Evolutionary conservation across 306 rosid species (phyloP), one percentile per base, ranked within the genome.

Genomic region (Cicer bijugum): DNA sequence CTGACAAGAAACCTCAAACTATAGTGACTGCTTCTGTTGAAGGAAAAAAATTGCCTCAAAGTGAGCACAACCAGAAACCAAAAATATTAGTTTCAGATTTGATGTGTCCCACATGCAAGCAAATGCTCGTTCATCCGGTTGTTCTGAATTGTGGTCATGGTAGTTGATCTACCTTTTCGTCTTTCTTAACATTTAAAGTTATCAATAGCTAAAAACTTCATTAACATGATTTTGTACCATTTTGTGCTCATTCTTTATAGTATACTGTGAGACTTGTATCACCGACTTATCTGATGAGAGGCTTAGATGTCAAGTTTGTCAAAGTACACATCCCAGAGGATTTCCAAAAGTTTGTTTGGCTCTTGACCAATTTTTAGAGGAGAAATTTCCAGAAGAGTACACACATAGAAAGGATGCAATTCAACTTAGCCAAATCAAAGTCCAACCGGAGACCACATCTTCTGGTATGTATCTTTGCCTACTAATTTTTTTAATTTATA

Each of bases 71-170:
- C 42, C 75, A 75, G 53, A 78, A 75, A 51, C 66, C 67, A 63
- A 71, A 40, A 71, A 65, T 90, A 72, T 75, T 82, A 64, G 78
- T 87, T 71, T 81, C 79, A 47, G 96, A 93, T 81, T 87, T 86
- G 61, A 69, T 76, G 57, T 93, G 97, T 80, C 68, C 55, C 39
- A 77, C 59, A 11, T 93, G 98, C 97, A 85, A 86, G 57, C 84
- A 83, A 60, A 76, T 93, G 68, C 77, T 89, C 12, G 77, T 85
- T 80, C 84, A 40, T 73, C 98, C 98, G 33, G 80, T 86, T 58
- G 97, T 81, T 87, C 88, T 90, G 53, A 89, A 87, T 68, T 93
- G 96, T 82, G 98, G 98, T 63, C 97, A 93, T 67, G 96, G 98
- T 90, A 89, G 15, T 17, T 67, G 66, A 16, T 71, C 39, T 35